Evolutionary conservation across 495 filamentous ascomycete genomes (phyloP).

Genomic region (Aspergillus sclerotioniger): DNA sequence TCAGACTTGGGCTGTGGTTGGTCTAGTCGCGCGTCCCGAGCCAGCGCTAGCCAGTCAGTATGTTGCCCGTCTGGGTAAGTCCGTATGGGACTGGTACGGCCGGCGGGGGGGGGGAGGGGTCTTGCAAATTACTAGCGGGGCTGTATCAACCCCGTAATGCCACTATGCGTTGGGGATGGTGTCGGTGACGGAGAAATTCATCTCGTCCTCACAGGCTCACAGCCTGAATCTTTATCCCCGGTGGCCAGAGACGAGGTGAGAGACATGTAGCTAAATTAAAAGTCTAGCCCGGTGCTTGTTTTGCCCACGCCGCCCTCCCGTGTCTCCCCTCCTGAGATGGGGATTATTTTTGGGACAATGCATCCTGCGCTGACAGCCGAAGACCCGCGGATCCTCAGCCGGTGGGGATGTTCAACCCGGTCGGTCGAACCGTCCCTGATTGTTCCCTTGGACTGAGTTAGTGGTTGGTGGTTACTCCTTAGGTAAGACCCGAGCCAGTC

Average conservation of each 20-base stretch:
- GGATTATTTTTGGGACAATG: constrained; percentile 8
- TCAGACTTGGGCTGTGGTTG: no score
- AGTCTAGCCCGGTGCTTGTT: neutral
- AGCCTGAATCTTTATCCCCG: neutral
- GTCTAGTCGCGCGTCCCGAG: no score
- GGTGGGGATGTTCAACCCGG: constrained; percentile 3
- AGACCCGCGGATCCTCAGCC: constrained; percentile 3
- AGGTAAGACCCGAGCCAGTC: no score
- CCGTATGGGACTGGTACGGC: constrained; percentile 2
- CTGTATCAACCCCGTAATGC: neutral
- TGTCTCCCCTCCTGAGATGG: neutral
- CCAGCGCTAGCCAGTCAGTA: neutral
- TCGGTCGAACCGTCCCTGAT: constrained; percentile 14
- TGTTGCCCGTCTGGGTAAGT: constrained; percentile 11
- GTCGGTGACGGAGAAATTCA: neutral
- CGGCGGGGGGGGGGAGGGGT: neutral
- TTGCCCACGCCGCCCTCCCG: neutral
- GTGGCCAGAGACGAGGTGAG: neutral
- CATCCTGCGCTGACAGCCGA: constrained; percentile 9
- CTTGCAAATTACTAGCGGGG: constrained; percentile 6
- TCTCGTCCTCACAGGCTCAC: neutral
- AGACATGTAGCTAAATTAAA: neutral
- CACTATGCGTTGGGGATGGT: neutral
- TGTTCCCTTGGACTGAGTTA: neutral
- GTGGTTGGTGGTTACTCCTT: neutral